Evolutionary conservation across 768 basidiomycete genomes (phyloP).

Genomic region (Sporobolomyces phaffii): DNA sequence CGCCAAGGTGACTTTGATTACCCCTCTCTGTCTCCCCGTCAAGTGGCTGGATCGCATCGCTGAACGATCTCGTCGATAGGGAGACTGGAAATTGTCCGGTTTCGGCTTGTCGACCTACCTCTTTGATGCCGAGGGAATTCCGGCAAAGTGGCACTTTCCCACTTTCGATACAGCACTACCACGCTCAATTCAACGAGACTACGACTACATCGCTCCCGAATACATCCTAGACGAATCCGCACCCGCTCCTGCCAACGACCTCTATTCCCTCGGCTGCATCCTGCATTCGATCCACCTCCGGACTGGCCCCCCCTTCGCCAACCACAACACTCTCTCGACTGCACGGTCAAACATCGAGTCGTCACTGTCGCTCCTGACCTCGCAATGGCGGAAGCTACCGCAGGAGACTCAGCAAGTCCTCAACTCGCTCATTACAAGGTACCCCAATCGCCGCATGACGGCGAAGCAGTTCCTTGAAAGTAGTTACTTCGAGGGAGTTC

Average conservation of each 20-base stretch:
- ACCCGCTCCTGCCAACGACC: conserved; percentile 78
- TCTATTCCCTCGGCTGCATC: conserved; percentile 85
- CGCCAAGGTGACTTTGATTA: conserved; percentile 56
- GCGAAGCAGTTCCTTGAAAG: conserved; percentile 61
- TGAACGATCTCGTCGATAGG: conserved; percentile 51
- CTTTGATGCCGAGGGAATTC: conserved; percentile 59
- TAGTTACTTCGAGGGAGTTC: conserved; percentile 82
- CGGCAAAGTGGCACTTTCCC: conserved; percentile 83
- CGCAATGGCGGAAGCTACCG: conserved; percentile 56
- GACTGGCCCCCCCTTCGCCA: conserved; percentile 78
- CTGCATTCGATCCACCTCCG: conserved; percentile 82
- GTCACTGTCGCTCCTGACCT: conserved; percentile 21
- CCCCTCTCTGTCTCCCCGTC: neutral
- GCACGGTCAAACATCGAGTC: conserved; percentile 47
- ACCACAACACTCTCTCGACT: conserved; percentile 52
- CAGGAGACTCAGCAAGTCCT: conserved; percentile 67
- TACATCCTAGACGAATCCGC: conserved; percentile 78
- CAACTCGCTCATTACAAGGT: conserved; percentile 70
- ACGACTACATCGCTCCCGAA: conserved; percentile 94
- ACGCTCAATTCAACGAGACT: conserved; percentile 76
- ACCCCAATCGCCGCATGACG: conserved; percentile 64
- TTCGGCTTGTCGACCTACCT: conserved; percentile 80
- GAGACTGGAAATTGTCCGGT: conserved; percentile 96
- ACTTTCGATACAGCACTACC: conserved; percentile 76
- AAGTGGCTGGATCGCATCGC: neutral